Evolutionary conservation across 2,329 filamentous ascomycete genomes (phyloP), one percentile per base, ranked within the genome.

Genomic region (Cladophialophora chaetospira): DNA sequence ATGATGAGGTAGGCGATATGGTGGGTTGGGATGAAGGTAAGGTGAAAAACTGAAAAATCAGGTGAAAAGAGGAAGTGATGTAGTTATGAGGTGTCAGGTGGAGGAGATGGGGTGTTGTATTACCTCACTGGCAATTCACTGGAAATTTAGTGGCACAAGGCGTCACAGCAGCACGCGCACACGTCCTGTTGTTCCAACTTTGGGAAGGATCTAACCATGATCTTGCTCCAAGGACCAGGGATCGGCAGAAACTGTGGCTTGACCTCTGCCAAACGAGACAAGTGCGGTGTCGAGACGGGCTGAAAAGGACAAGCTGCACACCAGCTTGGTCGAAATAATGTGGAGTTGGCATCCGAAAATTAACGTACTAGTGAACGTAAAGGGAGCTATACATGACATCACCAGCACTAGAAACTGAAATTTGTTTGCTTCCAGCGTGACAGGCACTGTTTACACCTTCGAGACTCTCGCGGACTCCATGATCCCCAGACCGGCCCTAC

Each of bases 81-180:
- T 53, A 57, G 48, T 51, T 53, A 52, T 57, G 43, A 43, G 43
- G 47, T 47, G 25, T 8, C 15, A 40, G 42, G 42, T 38, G 54
- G 42, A 11, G 23, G 47, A 50, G 38, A 15, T 11, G 19, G n/a
- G 29, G 28, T 40, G 42, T 45, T 46, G 43, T 42, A 51, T 53
- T 57, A 51, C 47, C 42, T 57, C 48, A 53, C 51, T 40, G 45
- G 26, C 53, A 43, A 44, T 25, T 42, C 28, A 33, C 35, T 51
- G 48, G 48, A 25, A 40, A 38, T 17, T 23, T n/a, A 13, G 42
- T 44, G 42, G 42, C 42, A 44, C 42, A 43, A 23, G 46, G 53
- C 53, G 47, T 48, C 43, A 40, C 44, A 26, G 48, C 29, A 33
- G 31, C 46, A 49, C 46, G 46, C 46, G 31, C 46, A 43, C 48